Conservation (phyloP, 129 eudicot species). For the Flaveria brownii region DNA sequence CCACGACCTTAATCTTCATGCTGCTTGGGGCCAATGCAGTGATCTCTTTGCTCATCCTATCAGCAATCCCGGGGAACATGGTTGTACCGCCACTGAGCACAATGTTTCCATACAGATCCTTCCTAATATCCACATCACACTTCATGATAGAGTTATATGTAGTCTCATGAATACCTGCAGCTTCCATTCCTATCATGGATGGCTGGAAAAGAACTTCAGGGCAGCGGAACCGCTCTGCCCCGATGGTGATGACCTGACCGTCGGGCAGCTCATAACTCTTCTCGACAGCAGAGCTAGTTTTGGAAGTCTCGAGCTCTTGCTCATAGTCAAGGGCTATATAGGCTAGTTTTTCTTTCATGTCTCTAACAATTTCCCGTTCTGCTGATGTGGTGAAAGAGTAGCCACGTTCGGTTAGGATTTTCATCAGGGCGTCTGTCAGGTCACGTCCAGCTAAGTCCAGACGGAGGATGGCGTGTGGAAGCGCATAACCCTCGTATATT, state of each 20-base stretch:
- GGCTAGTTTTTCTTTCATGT: conserved; percentile 18
- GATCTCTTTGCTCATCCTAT: conserved; percentile 12
- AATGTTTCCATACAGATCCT: conserved; percentile 14
- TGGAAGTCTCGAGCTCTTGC: conserved; percentile 21
- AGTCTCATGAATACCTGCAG: conserved; percentile 62
- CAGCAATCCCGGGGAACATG: conserved; percentile 17
- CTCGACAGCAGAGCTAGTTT: conserved; percentile 16
- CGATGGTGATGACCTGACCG: conserved; percentile 19
- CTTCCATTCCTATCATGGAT: conserved; percentile 63
- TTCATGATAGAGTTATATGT: conserved; percentile 60
- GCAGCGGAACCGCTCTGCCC: conserved; percentile 21
- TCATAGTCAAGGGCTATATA: conserved; percentile 19
- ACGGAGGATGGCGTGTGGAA: conserved; percentile 21
- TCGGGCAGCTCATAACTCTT: conserved; percentile 14
- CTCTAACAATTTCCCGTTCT: conserved; percentile 16
- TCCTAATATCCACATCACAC: conserved; percentile 43
- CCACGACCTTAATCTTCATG: conserved; percentile 21
- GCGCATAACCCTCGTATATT: conserved; percentile 6
- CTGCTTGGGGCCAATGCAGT: conserved; percentile 17
- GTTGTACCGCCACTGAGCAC: conserved; percentile 11
- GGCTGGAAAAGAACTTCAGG: conserved; percentile 45
- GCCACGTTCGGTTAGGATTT: conserved; percentile 18
- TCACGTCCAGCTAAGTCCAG: conserved; percentile 23
- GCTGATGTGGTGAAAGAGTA: conserved; percentile 21
- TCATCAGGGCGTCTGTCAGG: conserved; percentile 19